These are phyloP conservation scores for Barnettozyma sp. DNA, from an alignment of 805 yeast species.

Conservation along the genomic window DNA sequence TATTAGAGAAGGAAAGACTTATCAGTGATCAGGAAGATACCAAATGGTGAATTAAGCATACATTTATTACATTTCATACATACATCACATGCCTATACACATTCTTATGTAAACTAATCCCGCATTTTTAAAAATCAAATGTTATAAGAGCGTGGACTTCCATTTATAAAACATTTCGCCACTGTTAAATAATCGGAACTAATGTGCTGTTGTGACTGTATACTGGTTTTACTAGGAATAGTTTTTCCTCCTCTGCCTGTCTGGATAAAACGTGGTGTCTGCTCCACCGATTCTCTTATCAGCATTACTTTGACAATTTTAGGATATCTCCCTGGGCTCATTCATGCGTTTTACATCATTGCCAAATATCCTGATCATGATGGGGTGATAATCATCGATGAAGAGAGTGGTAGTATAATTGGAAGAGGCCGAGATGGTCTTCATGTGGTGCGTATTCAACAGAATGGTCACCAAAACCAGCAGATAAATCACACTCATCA, in stretches of 20 bases:
- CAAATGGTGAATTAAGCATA: conserved; percentile 12
- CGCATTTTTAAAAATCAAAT: too few species aligned
- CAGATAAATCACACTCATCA: conserved; percentile 4
- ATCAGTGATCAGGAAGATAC: conserved; percentile 14
- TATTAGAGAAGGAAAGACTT: conserved; percentile 23
- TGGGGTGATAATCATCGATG: conserved; percentile 26
- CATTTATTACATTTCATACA: background rate
- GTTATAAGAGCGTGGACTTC: too few species aligned
- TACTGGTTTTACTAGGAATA: conserved; percentile 61
- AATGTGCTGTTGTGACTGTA: conserved; percentile 39
- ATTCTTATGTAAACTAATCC: too few species aligned
- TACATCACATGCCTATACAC: background rate
- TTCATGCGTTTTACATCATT: conserved; percentile 75
- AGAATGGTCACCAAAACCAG: conserved; percentile 3
- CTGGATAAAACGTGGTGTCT: conserved; percentile 61
- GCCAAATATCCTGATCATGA: conserved; percentile 50
- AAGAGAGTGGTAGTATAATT: conserved; percentile 20
- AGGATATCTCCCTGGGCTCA: conserved; percentile 71
- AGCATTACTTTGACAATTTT: conserved; percentile 64
- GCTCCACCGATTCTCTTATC: conserved; percentile 62
- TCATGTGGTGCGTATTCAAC: conserved; percentile 3
- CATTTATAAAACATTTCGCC: too few species aligned
- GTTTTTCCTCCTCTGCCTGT: conserved; percentile 79
- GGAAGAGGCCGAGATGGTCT: conserved; percentile 9
- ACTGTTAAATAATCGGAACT: too few species aligned